These are phyloP conservation scores for Coffea eugenioides DNA, from an alignment of 257 asterid species.

Conservation along the genomic window DNA sequence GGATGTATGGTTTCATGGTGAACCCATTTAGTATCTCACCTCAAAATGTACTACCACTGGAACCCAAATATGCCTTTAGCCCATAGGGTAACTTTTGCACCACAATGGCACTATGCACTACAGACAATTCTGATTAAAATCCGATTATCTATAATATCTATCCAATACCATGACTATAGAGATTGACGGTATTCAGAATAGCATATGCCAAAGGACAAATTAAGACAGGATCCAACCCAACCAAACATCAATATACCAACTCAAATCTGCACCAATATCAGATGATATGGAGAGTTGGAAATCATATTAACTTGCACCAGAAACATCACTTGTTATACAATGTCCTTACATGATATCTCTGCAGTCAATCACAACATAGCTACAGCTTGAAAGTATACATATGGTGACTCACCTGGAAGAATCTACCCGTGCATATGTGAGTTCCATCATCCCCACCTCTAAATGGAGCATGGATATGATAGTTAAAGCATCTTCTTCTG, in stretches of 20 bases:
- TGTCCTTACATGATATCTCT: not conserved
- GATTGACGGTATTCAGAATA: not conserved
- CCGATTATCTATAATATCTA: not conserved
- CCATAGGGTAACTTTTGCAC: not conserved
- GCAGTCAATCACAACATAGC: slow-evolving; percentile 5
- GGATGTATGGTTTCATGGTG: not conserved
- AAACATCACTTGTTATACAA: no score
- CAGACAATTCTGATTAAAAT: not conserved
- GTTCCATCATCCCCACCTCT: slow-evolving; percentile 81
- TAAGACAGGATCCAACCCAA: not conserved
- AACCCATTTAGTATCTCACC: not conserved
- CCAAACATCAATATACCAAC: not conserved
- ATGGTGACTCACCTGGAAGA: slow-evolving; percentile 63
- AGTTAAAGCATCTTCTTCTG: slow-evolving; percentile 58
- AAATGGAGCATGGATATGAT: slow-evolving; percentile 62
- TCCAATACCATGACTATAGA: not conserved
- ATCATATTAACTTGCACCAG: slow-evolving; percentile 1
- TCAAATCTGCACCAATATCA: not conserved
- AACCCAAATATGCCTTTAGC: not conserved
- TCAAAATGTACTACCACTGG: not conserved
- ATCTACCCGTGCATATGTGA: slow-evolving; percentile 78
- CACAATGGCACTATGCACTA: not conserved
- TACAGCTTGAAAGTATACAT: not conserved
- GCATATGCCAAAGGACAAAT: not conserved
- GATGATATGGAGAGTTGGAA: not conserved